phyloP scores from a whole-genome alignment of 2,329 filamentous ascomycete genomes.

The Aspergillus pseudoviridinutans region DNA sequence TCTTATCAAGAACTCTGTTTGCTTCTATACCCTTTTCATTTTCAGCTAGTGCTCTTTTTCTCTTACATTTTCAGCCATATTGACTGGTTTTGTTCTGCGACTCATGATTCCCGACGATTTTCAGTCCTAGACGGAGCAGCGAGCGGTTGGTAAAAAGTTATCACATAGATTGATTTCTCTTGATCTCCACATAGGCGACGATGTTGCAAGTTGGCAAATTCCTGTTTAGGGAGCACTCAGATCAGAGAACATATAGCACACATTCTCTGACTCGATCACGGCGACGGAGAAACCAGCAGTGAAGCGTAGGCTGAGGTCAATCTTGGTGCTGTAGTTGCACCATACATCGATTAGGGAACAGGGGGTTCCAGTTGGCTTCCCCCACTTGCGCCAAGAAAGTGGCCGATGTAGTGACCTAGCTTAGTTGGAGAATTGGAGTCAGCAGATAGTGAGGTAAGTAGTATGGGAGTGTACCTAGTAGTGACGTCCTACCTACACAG shows the following conservation, averaged over 20 bases:
- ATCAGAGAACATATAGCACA: not conserved
- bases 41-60: constrained; percentile 1
- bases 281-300: not conserved
- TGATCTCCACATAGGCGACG: not conserved
- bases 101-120: constrained; percentile 7
- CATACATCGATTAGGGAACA: not conserved
- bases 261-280: not conserved
- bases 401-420: not conserved
- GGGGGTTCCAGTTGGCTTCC: not conserved
- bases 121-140: not conserved
- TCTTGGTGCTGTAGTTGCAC: not conserved
- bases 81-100: not conserved
- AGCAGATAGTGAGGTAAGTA: constrained; percentile 5
- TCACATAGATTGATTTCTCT: not conserved
- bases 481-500: constrained; percentile 1
- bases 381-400: constrained; percentile 16
- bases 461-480: not conserved
- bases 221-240: not conserved
- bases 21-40: constrained; percentile 4
- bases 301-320: not conserved
- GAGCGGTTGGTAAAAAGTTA: not conserved
- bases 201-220: not conserved
- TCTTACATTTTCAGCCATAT: not conserved
- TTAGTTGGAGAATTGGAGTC: not conserved
- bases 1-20: constrained; percentile 1